Percentiles rank a stretch among this genome's conserved stretches.
These are phyloP conservation scores for Colletotrichum sp. DNA, from an alignment of 2,329 filamentous ascomycete genomes.

Conservation along the genomic window DNA sequence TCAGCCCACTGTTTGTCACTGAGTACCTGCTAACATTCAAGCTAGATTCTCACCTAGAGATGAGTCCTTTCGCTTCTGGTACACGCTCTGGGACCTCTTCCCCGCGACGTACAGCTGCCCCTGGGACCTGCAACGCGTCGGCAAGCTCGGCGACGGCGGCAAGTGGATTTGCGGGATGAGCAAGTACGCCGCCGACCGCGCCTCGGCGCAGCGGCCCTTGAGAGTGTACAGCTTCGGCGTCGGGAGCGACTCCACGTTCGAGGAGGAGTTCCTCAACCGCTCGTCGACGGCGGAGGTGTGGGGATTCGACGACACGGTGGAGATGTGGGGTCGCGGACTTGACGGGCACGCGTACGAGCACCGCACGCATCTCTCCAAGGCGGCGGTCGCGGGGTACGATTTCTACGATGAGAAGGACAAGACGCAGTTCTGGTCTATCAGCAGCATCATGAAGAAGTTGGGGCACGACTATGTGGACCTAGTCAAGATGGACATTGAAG, in stretches of 20 bases:
- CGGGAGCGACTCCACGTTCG: constrained; percentile 38
- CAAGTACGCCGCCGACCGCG: constrained; percentile 28
- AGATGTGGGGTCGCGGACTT: constrained; percentile 27
- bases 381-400: background rate
- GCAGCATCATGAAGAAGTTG: constrained; percentile 38
- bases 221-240: constrained; percentile 43
- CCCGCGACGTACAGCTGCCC: constrained; percentile 42
- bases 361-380: background rate
- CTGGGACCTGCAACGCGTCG: constrained; percentile 41
- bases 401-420: background rate
- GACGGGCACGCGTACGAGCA: background rate
- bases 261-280: constrained; percentile 28
- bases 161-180: constrained; percentile 46
- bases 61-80: constrained; percentile 24
- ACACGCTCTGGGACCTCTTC: constrained; percentile 42
- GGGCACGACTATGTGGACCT: constrained; percentile 42
- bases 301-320: constrained; percentile 41
- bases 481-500: constrained; percentile 44
- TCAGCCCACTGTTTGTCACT: background rate
- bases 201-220: constrained; percentile 27
- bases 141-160: constrained; percentile 40
- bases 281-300: constrained; percentile 35
- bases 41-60: background rate
- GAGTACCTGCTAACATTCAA: accelerated
- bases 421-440: constrained; percentile 28